Percentiles rank a stretch among this genome's conserved stretches.
Conservation (phyloP, 2,329 filamentous ascomycete genomes). For the Beauveria bassiana region DNA sequence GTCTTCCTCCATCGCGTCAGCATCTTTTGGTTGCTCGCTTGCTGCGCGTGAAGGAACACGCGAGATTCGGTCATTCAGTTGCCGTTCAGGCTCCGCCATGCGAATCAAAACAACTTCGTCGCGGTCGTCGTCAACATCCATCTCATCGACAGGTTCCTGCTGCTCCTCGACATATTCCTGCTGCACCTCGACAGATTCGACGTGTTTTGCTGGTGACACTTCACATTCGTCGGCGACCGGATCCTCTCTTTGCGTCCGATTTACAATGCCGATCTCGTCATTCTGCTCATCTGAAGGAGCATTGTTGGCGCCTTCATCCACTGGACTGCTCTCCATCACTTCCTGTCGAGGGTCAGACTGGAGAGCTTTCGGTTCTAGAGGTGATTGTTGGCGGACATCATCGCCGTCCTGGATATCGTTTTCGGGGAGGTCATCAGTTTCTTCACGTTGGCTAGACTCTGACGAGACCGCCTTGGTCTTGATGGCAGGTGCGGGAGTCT, state of each 20-base stretch:
- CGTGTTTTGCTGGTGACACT: background rate
- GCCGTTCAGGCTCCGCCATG: background rate
- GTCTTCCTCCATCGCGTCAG: background rate
- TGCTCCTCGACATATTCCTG: background rate
- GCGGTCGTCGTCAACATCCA: slow-evolving; percentile 3
- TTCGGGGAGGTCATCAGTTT: background rate
- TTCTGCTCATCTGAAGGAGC: slow-evolving; percentile 4
- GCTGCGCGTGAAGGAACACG: background rate
- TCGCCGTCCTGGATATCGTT: background rate
- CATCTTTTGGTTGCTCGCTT: background rate
- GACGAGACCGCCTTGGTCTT: background rate
- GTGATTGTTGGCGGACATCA: background rate
- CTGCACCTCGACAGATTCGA: background rate
- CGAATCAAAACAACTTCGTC: background rate
- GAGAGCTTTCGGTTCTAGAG: background rate
- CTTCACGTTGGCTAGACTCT: background rate
- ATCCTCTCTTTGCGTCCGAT: background rate
- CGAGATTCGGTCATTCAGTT: background rate
- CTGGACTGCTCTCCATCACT: background rate
- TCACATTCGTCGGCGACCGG: too few species aligned
- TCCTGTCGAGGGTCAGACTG: background rate
- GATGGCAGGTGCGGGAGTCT: background rate
- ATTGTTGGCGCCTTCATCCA: background rate
- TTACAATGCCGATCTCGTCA: background rate
- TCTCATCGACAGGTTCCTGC: background rate